Evolutionary conservation across 2,329 filamentous ascomycete species (phyloP).

Genomic region (Botrytis medusae): DNA sequence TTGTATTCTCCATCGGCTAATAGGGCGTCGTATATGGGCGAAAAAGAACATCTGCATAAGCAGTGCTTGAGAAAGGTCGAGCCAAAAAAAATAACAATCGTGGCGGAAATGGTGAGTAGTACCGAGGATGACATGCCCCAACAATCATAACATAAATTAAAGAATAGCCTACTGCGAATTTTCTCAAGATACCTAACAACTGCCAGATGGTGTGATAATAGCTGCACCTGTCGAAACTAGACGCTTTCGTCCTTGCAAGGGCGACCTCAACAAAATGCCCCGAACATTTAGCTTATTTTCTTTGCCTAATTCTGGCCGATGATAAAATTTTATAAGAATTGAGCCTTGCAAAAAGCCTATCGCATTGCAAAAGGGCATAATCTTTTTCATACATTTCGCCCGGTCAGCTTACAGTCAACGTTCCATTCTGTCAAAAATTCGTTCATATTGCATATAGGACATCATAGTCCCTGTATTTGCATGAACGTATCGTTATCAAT

Average conservation of each 20-base stretch:
- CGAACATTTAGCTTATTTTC: neutral
- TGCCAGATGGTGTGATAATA: neutral
- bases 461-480: neutral
- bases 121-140: neutral
- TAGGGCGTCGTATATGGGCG: too few species aligned
- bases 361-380: neutral
- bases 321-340: fast-evolving
- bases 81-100: neutral
- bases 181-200: too few species aligned
- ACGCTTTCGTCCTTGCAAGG: neutral
- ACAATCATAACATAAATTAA: neutral
- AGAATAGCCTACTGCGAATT: neutral
- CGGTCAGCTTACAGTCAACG: neutral
- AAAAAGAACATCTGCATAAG: neutral
- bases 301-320: neutral
- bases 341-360: neutral
- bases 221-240: neutral
- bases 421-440: neutral
- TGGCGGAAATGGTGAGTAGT: neutral
- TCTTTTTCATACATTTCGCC: neutral
- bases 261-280: neutral
- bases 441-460: neutral
- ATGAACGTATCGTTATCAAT: neutral
- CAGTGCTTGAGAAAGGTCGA: neutral
- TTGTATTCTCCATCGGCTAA: too few species aligned